Base-by-base conservation (phyloP, 768 basidiomycete species). In the Lactarius trivialis region DNA sequence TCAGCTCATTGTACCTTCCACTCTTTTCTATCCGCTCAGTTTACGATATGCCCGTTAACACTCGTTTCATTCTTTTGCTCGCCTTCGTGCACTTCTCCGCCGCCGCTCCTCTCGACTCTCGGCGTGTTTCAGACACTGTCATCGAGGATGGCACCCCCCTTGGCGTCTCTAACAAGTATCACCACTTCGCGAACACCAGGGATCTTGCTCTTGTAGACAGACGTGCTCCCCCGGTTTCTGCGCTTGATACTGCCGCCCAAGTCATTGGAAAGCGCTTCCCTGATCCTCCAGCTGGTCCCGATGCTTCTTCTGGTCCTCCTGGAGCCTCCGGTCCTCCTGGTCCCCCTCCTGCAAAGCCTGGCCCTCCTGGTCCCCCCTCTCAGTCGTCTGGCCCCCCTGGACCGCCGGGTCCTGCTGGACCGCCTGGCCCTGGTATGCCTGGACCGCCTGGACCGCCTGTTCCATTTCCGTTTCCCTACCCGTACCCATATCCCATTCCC, bases 21-120 rank as follows among this genome's bases (percentile, higher is more conserved):
- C 17, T 64, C 63, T 8, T 63, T 63, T 58, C 1, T 51, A 32
- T 28, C 32, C 26, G 17, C 24, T 14, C 6, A 32, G 21, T 49
- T 15, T 19, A 61, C 51, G 50, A n/a, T 30, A 64, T 64, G 63
- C 2, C 63, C 55, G 49, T 50, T 32, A 39, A 64, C 58, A 19
- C 63, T 64, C 63, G 63, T 64, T 64, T 59, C 17, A 14, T 51
- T 56, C 63, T 64, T 33, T 51, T 64, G 45, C 48, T 64, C 37
- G 63, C 58, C 45, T 43, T 64, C 36, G 58, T 64, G 19, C 63
- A 64, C 37, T 53, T 60, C 54, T 19, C 58, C 24, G 39, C 49
- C 7, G 58, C 63, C 26, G 63, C 32, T 8, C 62, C 62, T 1
- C 1, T 57, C 37, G 45, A 48, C 36, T 33, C 39, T 21, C 21